Conservation (phyloP, 805 yeast species). For the Lachancea mirantina region DNA sequence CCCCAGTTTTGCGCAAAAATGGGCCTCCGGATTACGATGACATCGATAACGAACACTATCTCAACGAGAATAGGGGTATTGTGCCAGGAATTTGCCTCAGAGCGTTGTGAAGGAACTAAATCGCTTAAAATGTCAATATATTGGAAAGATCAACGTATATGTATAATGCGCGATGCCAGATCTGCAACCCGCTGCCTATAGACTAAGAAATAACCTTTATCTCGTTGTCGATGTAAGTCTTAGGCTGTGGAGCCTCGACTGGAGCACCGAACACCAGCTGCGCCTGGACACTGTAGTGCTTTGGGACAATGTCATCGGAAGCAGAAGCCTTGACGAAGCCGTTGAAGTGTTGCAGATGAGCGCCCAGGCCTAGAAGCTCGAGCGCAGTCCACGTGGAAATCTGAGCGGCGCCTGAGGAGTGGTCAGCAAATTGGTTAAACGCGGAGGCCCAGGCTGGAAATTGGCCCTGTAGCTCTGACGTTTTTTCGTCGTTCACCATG, state of each 20-base stretch:
- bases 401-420: constrained; percentile 45
- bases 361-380: constrained; percentile 40
- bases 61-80: constrained; percentile 36
- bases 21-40: constrained; percentile 3
- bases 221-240: constrained; percentile 37
- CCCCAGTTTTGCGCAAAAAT: constrained; percentile 5
- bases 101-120: constrained; percentile 1
- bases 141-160: not conserved
- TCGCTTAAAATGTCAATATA: not conserved
- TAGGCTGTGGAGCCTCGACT: constrained; percentile 32
- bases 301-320: constrained; percentile 36
- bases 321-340: constrained; percentile 36
- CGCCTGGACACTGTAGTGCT: constrained; percentile 39
- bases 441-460: constrained; percentile 38
- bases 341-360: constrained; percentile 48
- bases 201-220: constrained; percentile 31
- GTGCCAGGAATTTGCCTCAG: constrained; percentile 34
- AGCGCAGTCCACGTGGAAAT: constrained; percentile 45
- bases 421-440: constrained; percentile 44
- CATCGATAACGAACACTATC: constrained; percentile 20
- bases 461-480: constrained; percentile 36
- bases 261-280: constrained; percentile 47
- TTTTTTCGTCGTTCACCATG: constrained; percentile 38
- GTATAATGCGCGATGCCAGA: not conserved
- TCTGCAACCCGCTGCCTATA: not conserved